Conservation (phyloP, 169 alveolate genomes). For the Eimeria praecox region DNA sequence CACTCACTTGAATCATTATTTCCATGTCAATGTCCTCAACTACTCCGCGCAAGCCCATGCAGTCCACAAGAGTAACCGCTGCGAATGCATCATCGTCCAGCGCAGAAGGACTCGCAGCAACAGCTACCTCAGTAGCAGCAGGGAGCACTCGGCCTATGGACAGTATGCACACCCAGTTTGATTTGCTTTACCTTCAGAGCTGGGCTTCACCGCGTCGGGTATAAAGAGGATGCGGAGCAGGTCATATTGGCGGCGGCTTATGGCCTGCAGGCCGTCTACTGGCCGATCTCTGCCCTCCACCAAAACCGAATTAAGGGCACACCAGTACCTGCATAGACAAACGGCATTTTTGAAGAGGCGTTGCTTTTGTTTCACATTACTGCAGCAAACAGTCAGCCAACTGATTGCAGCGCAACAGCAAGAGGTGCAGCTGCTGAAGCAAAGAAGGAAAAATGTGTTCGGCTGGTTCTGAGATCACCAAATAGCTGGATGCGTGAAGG, state of each 20-base stretch:
- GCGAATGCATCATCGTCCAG: neutral
- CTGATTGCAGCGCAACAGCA: neutral
- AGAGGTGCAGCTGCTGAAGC: neutral
- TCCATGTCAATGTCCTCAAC: constrained; percentile 60
- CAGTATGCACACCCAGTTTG: neutral
- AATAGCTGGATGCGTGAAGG: constrained; percentile 52
- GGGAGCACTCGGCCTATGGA: neutral
- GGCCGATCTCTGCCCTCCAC: constrained; percentile 34
- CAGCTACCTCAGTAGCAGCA: neutral
- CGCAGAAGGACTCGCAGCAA: neutral
- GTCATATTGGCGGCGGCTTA: constrained; percentile 44
- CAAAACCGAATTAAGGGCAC: constrained; percentile 75
- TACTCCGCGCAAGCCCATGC: constrained; percentile 57
- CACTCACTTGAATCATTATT: constrained; percentile 54
- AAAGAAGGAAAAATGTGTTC: no score
- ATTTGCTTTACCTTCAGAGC: constrained; percentile 42
- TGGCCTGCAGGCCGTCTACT: constrained; percentile 43
- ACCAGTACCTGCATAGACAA: constrained; percentile 71
- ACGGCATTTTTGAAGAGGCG: neutral
- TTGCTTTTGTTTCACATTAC: neutral
- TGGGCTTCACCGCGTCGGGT: constrained; percentile 47
- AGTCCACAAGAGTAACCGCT: constrained; percentile 55
- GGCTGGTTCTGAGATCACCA: constrained; percentile 19
- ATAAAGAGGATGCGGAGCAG: constrained; percentile 52
- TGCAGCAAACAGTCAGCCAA: neutral